A percentile compares a stretch with the other conserved stretches of the same genome.
Conservation (phyloP, 306 rosid genomes). For the Prunus persica region DNA sequence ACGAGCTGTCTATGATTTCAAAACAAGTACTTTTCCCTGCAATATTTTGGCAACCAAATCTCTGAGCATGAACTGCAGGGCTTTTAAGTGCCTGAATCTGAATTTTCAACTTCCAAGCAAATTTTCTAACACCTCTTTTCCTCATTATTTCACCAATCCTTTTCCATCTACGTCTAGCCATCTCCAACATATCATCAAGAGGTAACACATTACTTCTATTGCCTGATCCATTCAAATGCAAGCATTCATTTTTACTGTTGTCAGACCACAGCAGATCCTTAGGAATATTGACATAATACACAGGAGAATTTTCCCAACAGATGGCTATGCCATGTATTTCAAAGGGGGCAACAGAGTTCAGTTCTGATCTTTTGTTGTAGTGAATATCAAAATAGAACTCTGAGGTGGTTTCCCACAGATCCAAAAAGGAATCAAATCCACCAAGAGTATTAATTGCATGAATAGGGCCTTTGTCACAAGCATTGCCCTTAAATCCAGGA, state of each 20-base stretch:
- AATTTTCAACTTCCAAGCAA: constrained; percentile 83
- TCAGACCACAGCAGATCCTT: constrained; percentile 70
- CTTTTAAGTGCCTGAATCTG: constrained; percentile 80
- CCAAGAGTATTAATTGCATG: constrained; percentile 61
- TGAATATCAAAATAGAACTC: constrained; percentile 88
- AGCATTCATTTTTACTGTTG: constrained; percentile 36
- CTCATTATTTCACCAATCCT: constrained; percentile 64
- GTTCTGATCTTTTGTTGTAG: constrained; percentile 59
- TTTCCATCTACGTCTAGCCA: constrained; percentile 64
- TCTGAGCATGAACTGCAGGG: constrained; percentile 73
- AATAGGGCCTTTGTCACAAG: constrained; percentile 67
- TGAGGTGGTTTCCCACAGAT: constrained; percentile 61
- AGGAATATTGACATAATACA: constrained; percentile 76
- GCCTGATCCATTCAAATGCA: constrained; percentile 39
- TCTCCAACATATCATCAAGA: constrained; percentile 44
- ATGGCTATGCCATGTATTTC: constrained; percentile 86
- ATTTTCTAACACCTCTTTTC: constrained; percentile 58
- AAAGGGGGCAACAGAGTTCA: constrained; percentile 63
- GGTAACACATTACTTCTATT: constrained; percentile 38
- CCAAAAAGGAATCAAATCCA: constrained; percentile 84
- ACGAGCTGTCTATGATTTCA: constrained; percentile 62
- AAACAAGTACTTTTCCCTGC: constrained; percentile 45
- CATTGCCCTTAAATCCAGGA: constrained; percentile 30
- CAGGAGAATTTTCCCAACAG: constrained; percentile 90
- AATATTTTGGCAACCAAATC: constrained; percentile 53